Evolutionary conservation across 164 flowering plant genomes (phyloP), one percentile per base, ranked within the genome.

Genomic region (Piper longum): DNA sequence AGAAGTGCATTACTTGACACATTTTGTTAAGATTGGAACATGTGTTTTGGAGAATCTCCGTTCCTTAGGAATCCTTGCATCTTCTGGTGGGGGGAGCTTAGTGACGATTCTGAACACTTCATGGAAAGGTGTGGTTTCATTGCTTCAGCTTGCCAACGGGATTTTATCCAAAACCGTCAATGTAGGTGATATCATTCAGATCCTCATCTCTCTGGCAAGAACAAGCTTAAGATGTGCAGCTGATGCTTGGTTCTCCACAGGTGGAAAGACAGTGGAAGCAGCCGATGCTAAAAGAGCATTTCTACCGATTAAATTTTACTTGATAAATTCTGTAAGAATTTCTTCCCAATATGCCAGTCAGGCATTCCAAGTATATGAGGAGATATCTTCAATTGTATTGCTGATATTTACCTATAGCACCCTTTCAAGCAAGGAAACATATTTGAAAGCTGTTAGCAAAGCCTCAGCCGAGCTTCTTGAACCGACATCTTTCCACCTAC

Each of bases 111-210:
- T 93, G 17, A 93, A 93, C 74, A 54, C 79, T 62, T 87, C 99
- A 66, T 93, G 97, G 99, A 93, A 93, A 82, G 96, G 97, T 62
- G 93, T 93, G 44, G 88, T 93, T 62, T 72, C 80, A 43, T 73
- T 93, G 75, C 88, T 93, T 78, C 97, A 87, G 77, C 81, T 81
- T 43, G 82, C 80, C 45, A 82, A 80, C 62, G 82, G 81, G 44
- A 76, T 66, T 62, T 66, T 88, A 71, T 83, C 82, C 57, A 65
- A 43, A 41, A 80, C 74, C 64, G 75, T 85, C 56, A 78, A 87
- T 63, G 79, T 88, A 52, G 71, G 77, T 66, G 83, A 81, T 62
- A 83, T 90, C 44, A 78, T 93, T 45, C 42, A 72, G 26, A 73
- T 73, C 59, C 77, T 90, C 44, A 64, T 88, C 73, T 84, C 95